Base-by-base conservation (phyloP, 2,329 filamentous ascomycete species). In the Blastomyces percursus region DNA sequence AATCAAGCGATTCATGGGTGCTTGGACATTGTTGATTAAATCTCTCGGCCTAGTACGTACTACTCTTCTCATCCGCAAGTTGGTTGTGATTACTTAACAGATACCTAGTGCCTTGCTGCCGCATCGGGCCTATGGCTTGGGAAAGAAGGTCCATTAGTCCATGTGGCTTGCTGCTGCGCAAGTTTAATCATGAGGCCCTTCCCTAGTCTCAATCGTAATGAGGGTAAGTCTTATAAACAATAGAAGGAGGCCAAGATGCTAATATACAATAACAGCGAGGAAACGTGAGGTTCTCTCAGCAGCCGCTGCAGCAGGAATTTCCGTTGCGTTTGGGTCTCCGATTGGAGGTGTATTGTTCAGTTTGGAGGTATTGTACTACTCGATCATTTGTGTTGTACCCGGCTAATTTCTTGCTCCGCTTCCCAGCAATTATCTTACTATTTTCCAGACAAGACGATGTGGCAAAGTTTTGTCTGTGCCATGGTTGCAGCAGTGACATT, bases 391-490 rank as follows among this genome's bases (percentile, higher is more conserved):
- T 42, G 32, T 63, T 30, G 50, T 1, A 51, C 27, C 4, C 59
- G 54, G 35, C 66, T 73, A 59, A 76, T 58, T 24, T 19, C 1
- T 12, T 59, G 16, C 2, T n/a, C 42, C 42, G 5, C 21, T 38
- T 30, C 40, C n/a, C 64, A 89, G 84, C 91, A 96, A 82, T 80
- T 97, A 2, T 96, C 91, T 0, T 97, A 96, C 74, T 97, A 96
- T 75, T 97, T 97, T 69, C 93, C 94, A 0, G 93, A 97, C 76
- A 97, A 97, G 76, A 97, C 94, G 11, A 97, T 99, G 94, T 99
- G 94, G 94, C 94, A 96, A 74, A 96, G 91, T 70, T 99, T 99
- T 71, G 94, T 99, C 50, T 97, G 94, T 70, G 94, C 94, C 72
- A 97, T 97, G 92, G 90, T 96, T n/a, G 94, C 92, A 19, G 93